These are phyloP conservation scores for Ceratobasidium sp. DNA, from an alignment of 1,284 basidiomycete genomes.

Conservation along the genomic window DNA sequence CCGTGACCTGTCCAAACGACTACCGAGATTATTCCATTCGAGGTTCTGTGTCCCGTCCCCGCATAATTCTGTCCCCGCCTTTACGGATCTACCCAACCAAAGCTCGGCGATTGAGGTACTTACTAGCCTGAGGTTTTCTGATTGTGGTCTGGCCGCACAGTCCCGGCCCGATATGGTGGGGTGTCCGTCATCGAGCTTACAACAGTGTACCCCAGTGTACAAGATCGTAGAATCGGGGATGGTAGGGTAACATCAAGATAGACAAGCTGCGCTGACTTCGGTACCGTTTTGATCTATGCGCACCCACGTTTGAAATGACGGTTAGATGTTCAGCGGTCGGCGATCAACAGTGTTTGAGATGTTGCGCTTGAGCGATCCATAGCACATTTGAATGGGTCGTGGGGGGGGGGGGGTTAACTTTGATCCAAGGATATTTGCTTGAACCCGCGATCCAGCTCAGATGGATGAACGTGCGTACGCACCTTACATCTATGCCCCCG, in stretches of 20 bases:
- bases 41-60: background rate
- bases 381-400: background rate
- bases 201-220: background rate
- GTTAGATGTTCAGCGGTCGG: conserved; percentile 6
- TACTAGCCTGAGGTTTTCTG: too few species aligned
- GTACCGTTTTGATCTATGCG: background rate
- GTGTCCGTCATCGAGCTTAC: background rate
- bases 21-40: conserved; percentile 5
- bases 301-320: conserved; percentile 15
- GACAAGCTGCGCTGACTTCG: background rate
- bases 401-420: too few species aligned
- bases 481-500: background rate
- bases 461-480: conserved; percentile 4
- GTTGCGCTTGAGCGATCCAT: background rate
- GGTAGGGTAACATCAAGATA: background rate
- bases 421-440: background rate
- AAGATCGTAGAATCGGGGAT: background rate
- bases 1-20: background rate
- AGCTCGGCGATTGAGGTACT: background rate
- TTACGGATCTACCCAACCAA: background rate
- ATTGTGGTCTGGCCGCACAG: too few species aligned
- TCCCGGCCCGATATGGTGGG: background rate
- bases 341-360: conserved; percentile 1
- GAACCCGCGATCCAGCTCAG: background rate
- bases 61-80: background rate